phyloP scores from a whole-genome alignment of 768 basidiomycete species.

The Tylopilus sp. region DNA sequence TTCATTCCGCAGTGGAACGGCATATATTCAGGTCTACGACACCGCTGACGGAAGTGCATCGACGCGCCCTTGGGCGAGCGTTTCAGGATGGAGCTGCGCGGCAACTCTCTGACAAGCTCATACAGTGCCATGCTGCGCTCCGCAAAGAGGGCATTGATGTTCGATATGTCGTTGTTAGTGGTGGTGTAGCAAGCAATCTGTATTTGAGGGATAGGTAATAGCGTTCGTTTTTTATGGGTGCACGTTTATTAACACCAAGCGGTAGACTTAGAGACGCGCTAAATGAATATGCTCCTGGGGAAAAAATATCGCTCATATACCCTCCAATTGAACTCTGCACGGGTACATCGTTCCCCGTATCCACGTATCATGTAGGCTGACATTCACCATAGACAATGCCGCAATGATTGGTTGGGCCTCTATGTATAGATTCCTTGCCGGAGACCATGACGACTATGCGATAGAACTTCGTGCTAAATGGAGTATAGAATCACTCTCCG shows the following conservation, averaged over 20 bases:
- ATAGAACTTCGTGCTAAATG: constrained; percentile 68
- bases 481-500: constrained; percentile 55
- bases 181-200: constrained; percentile 89
- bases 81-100: constrained; percentile 72
- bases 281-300: constrained; percentile 22
- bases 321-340: constrained; percentile 83
- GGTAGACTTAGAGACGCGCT: constrained; percentile 34
- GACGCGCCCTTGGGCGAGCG: constrained; percentile 52
- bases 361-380: not conserved
- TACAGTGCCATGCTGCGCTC: constrained; percentile 32
- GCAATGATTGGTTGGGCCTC: constrained; percentile 96
- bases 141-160: constrained; percentile 48
- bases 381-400: constrained; percentile 70
- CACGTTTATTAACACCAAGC: not conserved
- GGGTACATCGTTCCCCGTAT: constrained; percentile 40
- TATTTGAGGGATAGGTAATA: constrained; percentile 63
- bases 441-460: constrained; percentile 58
- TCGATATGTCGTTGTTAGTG: constrained; percentile 73
- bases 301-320: constrained; percentile 51
- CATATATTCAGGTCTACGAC: constrained; percentile 42
- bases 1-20: constrained; percentile 69
- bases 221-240: not conserved
- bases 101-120: constrained; percentile 76
- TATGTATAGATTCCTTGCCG: constrained; percentile 69
- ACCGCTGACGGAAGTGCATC: constrained; percentile 24